Evolutionary conservation across 805 yeast species (phyloP), one percentile per base, ranked within the genome.

Genomic region (Nakazawaea peltata): DNA sequence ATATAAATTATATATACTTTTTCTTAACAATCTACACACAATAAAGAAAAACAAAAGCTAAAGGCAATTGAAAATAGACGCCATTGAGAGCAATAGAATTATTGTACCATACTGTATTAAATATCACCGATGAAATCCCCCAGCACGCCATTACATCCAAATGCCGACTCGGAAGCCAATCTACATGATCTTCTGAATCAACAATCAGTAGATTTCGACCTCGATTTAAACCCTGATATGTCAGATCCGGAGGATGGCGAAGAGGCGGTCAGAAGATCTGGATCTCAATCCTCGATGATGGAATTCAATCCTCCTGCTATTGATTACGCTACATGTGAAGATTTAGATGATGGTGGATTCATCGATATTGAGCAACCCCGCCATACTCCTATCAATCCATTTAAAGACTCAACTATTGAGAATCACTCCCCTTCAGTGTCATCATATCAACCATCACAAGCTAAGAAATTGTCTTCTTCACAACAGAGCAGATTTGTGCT

Each of bases 401-500:
- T 49, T 36, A 27, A 41, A 22, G 19, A 13, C n/a, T 7, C 23
- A 21, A 8, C 7, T 10, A 8, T 10, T 10, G 10, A 21, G 10
- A 21, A 21, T 10, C 23, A 7, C 10, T 7, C 10, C 10, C 23
- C 23, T 10, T 53, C 54, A 7, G 21, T 53, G 29, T 55, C 51
- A 37, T 59, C 61, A 19, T 8, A 7, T 10, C 23, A 21, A 54
- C 54, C 41, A 57, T 56, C 12, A 37, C 36, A 6, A 53, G 53
- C 36, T 26, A 19, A 4, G 28, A 32, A 58, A 28, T 54, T 71
- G 3, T 61, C 69, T 0, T 44, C 50, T 28, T 42, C 64, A 0
- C 87, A 81, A 45, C 81, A 78, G 48, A 68, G 76, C 29, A 66
- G 68, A 43, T 61, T 79, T 40, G 55, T 70, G 16, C 57, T 61